Evolutionary conservation across 2,329 filamentous ascomycete species (phyloP).

Genomic region (Arthrobotrys sphaeroides): DNA sequence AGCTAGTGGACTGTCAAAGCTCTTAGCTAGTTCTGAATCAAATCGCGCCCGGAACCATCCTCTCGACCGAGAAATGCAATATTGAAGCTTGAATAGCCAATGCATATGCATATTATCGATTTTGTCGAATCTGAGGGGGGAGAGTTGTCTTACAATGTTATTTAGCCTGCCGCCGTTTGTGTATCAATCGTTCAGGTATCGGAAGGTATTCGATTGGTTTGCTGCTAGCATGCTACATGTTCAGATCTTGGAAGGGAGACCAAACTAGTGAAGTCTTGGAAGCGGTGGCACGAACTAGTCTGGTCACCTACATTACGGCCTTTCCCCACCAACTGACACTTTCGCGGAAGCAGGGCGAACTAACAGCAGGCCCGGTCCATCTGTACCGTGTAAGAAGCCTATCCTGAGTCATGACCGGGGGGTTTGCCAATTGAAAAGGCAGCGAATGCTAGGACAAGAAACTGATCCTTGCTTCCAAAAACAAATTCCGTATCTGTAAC

Average conservation of each 20-base stretch:
- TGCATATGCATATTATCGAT: background rate
- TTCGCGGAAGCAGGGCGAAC: conserved; percentile 24
- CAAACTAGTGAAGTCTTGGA: too few species aligned
- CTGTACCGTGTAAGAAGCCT: conserved; percentile 1
- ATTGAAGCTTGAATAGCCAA: too few species aligned
- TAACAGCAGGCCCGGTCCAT: conserved; percentile 8
- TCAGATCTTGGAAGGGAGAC: too few species aligned
- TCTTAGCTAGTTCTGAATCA: background rate
- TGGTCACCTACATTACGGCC: too few species aligned
- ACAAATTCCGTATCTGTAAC: background rate
- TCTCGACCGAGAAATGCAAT: conserved; percentile 11
- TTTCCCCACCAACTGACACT: conserved; percentile 24
- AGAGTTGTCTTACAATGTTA: background rate
- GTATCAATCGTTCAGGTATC: background rate
- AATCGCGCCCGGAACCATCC: background rate
- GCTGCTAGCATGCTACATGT: background rate
- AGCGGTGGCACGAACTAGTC: conserved; percentile 10
- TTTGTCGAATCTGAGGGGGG: background rate
- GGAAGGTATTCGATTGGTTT: too few species aligned
- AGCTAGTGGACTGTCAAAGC: background rate
- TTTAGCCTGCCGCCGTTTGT: conserved; percentile 21
- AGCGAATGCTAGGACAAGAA: background rate
- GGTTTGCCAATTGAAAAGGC: background rate
- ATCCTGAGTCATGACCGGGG: conserved; percentile 1
- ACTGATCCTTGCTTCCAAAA: conserved; percentile 4